Evolutionary conservation across 495 filamentous ascomycete species (phyloP).

Genomic region (Entonaema liquescens): DNA sequence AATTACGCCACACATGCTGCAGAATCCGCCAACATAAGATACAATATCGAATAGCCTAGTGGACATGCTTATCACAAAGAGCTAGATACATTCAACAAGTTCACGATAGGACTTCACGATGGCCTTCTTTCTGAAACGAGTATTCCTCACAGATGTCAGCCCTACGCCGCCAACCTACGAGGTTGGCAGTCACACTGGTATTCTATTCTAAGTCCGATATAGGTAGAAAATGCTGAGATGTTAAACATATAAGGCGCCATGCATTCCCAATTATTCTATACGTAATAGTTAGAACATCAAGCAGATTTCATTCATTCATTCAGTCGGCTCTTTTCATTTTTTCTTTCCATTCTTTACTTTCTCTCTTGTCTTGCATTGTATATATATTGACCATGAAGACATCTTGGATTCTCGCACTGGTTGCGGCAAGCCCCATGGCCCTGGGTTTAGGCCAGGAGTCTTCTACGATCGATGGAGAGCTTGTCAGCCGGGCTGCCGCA

Average conservation of each 20-base stretch:
- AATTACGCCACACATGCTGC: background rate
- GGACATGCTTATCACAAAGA: background rate
- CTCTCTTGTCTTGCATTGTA: background rate
- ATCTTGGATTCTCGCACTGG: conserved; percentile 4
- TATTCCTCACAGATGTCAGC: background rate
- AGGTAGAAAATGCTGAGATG: background rate
- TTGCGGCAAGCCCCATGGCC: background rate
- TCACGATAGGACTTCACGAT: background rate
- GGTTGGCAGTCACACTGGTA: background rate
- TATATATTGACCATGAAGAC: background rate
- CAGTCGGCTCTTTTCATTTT: background rate
- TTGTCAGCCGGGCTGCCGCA: background rate
- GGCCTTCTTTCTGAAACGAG: background rate
- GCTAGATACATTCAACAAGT: background rate
- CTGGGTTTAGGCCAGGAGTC: background rate
- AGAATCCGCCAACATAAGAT: background rate
- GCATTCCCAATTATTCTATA: background rate
- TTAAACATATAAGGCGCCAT: background rate
- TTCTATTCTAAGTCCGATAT: background rate
- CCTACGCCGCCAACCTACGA: background rate
- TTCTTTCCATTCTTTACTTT: background rate
- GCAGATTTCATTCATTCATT: background rate
- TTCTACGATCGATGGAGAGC: background rate
- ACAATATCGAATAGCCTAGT: background rate
- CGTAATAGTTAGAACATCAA: background rate